Evolutionary conservation across 1,284 basidiomycete species (phyloP), one percentile per base, ranked within the genome.

Genomic region (Malassezia equina): DNA sequence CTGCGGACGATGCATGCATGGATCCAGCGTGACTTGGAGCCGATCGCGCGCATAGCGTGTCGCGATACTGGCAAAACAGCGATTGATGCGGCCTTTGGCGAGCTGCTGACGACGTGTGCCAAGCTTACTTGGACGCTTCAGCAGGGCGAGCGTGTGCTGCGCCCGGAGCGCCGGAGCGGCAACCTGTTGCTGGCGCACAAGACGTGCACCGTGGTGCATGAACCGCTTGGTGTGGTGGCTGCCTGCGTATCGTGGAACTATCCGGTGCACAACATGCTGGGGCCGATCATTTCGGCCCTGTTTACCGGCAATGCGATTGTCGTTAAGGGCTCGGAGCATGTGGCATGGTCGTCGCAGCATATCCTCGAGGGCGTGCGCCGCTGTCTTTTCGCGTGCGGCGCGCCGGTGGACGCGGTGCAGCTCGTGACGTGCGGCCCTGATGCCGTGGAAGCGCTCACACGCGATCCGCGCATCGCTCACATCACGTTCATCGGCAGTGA

Each of bases 51-150:
- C 43, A 86, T 94, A n/a, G 89, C 89, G 31, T 89, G 87, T 69
- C 80, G 91, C 32, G 93, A 98, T 75, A 90, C 90, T 0, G 93
- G 93, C 55, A 98, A 96, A 79, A 96, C 93, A 29, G 66, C 69
- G n/a, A 56, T 73, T 42, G 71, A 81, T 78, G 41, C 81, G 86
- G 65, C 78, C 79, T 52, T 76, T 34, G 73, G 72, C 7, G 67
- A 72, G 57, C 56, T 71, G 17, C 55, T 73, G 17, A 71, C 67
- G 4, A 69, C 68, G 2, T 59, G 60, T 47, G 52, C 58, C 34
- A 74, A 74, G 52, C 59, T 72, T n/a, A 48, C 57, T 1, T 74
- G 68, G 65, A 67, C 68, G 39, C 62, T 68, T 43, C 8, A n/a
- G 25, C 62, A 69, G 25, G 59, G 63, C 24, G 65, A 70, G 44